phyloP scores from a whole-genome alignment of 2,329 filamentous ascomycete genomes.

The Orbilia oligospora region DNA sequence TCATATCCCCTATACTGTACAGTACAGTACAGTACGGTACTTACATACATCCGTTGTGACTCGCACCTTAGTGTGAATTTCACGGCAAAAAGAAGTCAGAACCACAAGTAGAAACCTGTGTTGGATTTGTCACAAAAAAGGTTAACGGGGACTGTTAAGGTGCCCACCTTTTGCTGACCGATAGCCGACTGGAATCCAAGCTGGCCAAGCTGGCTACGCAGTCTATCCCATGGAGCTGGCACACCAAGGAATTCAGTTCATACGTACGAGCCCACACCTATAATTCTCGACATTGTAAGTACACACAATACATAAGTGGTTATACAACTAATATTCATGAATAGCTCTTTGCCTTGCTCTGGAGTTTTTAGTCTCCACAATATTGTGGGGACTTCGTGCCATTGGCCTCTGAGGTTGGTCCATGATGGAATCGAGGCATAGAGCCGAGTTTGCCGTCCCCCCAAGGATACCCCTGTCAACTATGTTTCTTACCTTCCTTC shows the following conservation, averaged over 20 bases:
- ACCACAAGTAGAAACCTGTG: neutral
- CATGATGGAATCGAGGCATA: slow-evolving; percentile 15
- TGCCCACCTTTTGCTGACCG: slow-evolving; percentile 18
- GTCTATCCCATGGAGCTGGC: slow-evolving; percentile 9
- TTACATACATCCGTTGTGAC: neutral
- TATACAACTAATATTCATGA: neutral
- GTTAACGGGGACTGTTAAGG: neutral
- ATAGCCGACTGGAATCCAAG: neutral
- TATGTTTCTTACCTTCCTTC: slow-evolving; percentile 18
- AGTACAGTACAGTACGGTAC: too few relatives aligned
- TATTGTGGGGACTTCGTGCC: neutral
- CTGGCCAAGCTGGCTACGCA: too few relatives aligned
- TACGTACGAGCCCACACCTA: neutral
- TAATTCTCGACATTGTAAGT: neutral
- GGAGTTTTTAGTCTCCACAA: slow-evolving; percentile 10
- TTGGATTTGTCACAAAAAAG: slow-evolving; percentile 24
- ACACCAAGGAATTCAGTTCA: neutral
- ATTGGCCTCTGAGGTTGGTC: slow-evolving; percentile 1
- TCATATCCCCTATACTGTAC: too few relatives aligned
- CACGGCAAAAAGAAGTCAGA: neutral
- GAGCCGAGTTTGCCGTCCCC: slow-evolving; percentile 46
- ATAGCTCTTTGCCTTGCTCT: neutral
- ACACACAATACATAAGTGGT: too few relatives aligned
- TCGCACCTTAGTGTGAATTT: too few relatives aligned
- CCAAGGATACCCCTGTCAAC: slow-evolving; percentile 22